Conservation (phyloP, 805 yeast species). For the Starmerella stellata region DNA sequence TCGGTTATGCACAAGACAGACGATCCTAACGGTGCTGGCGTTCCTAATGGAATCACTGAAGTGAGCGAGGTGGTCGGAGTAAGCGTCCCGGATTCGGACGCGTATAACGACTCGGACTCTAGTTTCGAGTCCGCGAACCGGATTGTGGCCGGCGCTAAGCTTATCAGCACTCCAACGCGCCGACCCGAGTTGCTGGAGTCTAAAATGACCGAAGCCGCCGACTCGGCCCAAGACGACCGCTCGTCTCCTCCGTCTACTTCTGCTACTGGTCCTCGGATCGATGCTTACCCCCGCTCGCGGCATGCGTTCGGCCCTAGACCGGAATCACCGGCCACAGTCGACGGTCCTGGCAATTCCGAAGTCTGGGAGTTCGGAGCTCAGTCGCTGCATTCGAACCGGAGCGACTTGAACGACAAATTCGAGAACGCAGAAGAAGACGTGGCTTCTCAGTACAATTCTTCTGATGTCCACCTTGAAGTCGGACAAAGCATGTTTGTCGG, state of each 20-base stretch:
- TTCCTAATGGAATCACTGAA: not conserved
- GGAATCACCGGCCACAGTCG: not conserved
- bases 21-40: not conserved
- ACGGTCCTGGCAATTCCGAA: not conserved
- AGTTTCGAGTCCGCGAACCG: too few relatives aligned
- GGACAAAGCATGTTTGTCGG: too few relatives aligned
- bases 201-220: not conserved
- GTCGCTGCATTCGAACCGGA: not conserved
- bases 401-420: too few relatives aligned
- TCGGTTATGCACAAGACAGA: not conserved
- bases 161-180: conserved; percentile 12
- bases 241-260: conserved; percentile 7
- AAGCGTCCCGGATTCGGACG: not conserved
- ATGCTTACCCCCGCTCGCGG: conserved; percentile 8
- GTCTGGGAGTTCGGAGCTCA: not conserved
- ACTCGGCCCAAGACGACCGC: not conserved
- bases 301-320: conserved; percentile 12
- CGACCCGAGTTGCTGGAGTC: conserved; percentile 7
- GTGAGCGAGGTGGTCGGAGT: not conserved
- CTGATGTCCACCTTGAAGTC: too few relatives aligned
- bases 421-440: too few relatives aligned
- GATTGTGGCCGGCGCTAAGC: conserved; percentile 7
- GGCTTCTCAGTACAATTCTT: too few relatives aligned
- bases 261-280: conserved; percentile 5
- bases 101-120: too few relatives aligned